These are phyloP conservation scores for Candida sanyaensis DNA, from an alignment of 1,139 yeast genomes.

Conservation along the genomic window DNA sequence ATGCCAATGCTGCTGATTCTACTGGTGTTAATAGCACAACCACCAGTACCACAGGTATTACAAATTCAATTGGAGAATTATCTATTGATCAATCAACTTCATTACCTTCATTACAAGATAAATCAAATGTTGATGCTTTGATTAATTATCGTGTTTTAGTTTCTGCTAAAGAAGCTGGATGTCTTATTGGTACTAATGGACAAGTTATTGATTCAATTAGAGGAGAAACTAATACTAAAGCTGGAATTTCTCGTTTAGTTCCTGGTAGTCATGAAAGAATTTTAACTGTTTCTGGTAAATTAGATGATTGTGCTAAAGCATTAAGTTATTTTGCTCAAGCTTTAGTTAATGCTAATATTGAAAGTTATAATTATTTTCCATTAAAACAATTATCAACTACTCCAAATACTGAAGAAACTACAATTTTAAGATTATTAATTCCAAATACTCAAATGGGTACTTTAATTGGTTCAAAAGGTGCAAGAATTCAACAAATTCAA, in stretches of 20 bases:
- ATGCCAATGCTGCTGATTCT: neutral
- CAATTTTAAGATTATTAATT: constrained; percentile 68
- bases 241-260: constrained; percentile 83
- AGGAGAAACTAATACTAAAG: constrained; percentile 77
- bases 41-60: neutral
- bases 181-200: constrained; percentile 88
- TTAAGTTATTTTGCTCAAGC: constrained; percentile 72
- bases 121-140: constrained; percentile 35
- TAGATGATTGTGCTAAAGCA: constrained; percentile 73
- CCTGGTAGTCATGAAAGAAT: constrained; percentile 86
- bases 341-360: constrained; percentile 42
- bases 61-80: constrained; percentile 22
- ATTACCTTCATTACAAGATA: constrained; percentile 33
- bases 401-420: constrained; percentile 50
- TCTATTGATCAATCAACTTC: constrained; percentile 17
- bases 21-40: too few species aligned
- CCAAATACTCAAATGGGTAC: constrained; percentile 93
- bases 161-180: constrained; percentile 87
- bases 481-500: constrained; percentile 80
- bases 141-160: constrained; percentile 70
- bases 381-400: constrained; percentile 58
- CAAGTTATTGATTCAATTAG: constrained; percentile 77
- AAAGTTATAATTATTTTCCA: constrained; percentile 59
- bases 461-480: constrained; percentile 83
- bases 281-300: constrained; percentile 77